phyloP scores from a whole-genome alignment of 2,329 filamentous ascomycete genomes.

The Bipolaris oryzae region DNA sequence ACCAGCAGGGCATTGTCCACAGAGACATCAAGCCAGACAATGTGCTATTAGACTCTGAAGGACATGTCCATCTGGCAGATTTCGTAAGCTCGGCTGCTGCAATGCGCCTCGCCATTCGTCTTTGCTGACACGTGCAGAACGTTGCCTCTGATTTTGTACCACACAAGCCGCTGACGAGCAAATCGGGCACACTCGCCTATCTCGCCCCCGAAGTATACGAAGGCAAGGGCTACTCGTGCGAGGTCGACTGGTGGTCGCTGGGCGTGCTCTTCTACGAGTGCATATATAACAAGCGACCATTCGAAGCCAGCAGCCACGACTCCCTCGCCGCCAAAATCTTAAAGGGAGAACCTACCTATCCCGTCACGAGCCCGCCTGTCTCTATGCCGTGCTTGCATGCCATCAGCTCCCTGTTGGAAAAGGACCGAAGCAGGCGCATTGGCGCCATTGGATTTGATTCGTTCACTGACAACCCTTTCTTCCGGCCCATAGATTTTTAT shows the following conservation, averaged over 20 bases:
- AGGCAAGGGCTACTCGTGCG: conserved; percentile 84
- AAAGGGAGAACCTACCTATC: conserved; percentile 82
- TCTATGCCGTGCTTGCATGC: conserved; percentile 87
- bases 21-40: conserved; percentile 53
- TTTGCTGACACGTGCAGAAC: conserved; percentile 69
- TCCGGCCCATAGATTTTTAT: conserved; percentile 82
- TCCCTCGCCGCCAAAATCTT: conserved; percentile 80
- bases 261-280: conserved; percentile 99
- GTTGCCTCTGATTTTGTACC: conserved; percentile 92
- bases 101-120: not conserved
- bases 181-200: conserved; percentile 95
- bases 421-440: conserved; percentile 79
- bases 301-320: conserved; percentile 86
- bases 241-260: conserved; percentile 98
- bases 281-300: conserved; percentile 98
- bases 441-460: conserved; percentile 82
- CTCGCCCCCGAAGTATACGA: conserved; percentile 94
- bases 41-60: conserved; percentile 50
- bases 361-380: conserved; percentile 90
- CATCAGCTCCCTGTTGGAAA: conserved; percentile 81
- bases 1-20: conserved; percentile 52
- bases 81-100: conserved; percentile 68
- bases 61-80: conserved; percentile 93
- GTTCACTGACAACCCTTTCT: conserved; percentile 89
- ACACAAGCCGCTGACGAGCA: conserved; percentile 84